Percentiles rank a stretch among this genome's conserved stretches.
Conservation (phyloP, 495 filamentous ascomycete genomes). For the Clohesyomyces aquaticus region DNA sequence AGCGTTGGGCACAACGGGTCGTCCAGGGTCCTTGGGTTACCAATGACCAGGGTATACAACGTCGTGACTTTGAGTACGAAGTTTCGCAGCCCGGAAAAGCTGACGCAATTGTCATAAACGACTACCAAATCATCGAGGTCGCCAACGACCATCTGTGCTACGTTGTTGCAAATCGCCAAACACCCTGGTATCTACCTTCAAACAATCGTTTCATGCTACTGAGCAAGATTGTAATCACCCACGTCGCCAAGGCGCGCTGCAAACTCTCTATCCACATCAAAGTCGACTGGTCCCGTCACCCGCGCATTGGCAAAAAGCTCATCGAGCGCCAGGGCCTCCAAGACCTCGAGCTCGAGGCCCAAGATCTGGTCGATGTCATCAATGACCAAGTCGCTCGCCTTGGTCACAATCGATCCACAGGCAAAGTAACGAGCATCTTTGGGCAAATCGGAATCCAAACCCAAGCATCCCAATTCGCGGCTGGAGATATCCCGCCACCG, state of each 20-base stretch:
- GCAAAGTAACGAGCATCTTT: constrained; percentile 88
- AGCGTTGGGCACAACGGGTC: constrained; percentile 69
- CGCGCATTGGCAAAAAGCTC: constrained; percentile 66
- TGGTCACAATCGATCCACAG: constrained; percentile 79
- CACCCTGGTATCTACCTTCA: constrained; percentile 89
- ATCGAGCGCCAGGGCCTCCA: constrained; percentile 79
- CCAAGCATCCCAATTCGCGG: constrained; percentile 65
- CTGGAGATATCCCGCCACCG: constrained; percentile 49
- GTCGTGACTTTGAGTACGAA: constrained; percentile 75
- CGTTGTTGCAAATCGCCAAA: constrained; percentile 84
- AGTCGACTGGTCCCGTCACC: constrained; percentile 77
- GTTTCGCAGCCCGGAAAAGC: constrained; percentile 23
- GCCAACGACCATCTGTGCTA: constrained; percentile 96
- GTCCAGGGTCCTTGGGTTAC: constrained; percentile 85
- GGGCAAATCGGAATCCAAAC: constrained; percentile 79
- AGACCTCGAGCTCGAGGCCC: constrained; percentile 79
- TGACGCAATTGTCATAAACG: constrained; percentile 57
- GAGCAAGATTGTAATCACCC: constrained; percentile 91
- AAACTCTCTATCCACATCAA: constrained; percentile 87
- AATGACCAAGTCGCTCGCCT: constrained; percentile 85
- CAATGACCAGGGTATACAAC: constrained; percentile 67
- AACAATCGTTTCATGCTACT: constrained; percentile 77
- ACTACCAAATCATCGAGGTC: constrained; percentile 88
- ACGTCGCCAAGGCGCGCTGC: constrained; percentile 86
- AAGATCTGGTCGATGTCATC: constrained; percentile 82